Conservation (phyloP, 2,329 filamentous ascomycete genomes). For the Teratosphaeria destructans region DNA sequence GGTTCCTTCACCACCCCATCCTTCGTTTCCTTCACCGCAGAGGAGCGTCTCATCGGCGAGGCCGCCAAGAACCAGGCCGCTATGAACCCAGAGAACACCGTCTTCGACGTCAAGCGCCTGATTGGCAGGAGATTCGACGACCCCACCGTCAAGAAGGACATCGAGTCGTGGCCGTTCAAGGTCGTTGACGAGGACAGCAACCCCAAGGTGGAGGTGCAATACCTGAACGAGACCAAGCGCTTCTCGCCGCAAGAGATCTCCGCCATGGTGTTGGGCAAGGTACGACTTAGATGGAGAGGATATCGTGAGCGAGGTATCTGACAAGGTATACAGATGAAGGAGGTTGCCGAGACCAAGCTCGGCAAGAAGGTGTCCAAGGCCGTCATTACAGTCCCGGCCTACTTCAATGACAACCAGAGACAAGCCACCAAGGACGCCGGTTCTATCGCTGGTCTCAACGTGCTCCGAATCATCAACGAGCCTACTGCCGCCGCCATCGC, state of each 20-base stretch:
- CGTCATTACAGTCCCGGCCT: slow-evolving; percentile 95
- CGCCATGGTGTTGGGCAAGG: slow-evolving; percentile 97
- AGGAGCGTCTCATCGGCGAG: slow-evolving; percentile 98
- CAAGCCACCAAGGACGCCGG: slow-evolving; percentile 99
- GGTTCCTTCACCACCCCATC: slow-evolving; percentile 98
- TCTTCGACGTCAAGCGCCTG: slow-evolving; percentile 98
- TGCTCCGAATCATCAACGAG: slow-evolving; percentile 99
- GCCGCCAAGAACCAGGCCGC: slow-evolving; percentile 99
- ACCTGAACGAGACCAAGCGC: slow-evolving; percentile 85
- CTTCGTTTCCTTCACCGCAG: slow-evolving; percentile 97
- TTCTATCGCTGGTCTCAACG: slow-evolving; percentile 93
- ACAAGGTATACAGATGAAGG: slow-evolving; percentile 68
- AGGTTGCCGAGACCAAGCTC: slow-evolving; percentile 95
- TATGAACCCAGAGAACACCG: slow-evolving; percentile 96
- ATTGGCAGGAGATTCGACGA: slow-evolving; percentile 95
- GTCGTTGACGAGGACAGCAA: slow-evolving; percentile 79
- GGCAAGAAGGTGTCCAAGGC: slow-evolving; percentile 99
- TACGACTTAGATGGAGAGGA: slow-evolving; percentile 32
- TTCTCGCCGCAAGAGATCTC: slow-evolving; percentile 99
- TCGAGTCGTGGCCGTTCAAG: slow-evolving; percentile 99
- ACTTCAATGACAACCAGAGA: slow-evolving; percentile 99
- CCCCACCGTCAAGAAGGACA: slow-evolving; percentile 95
- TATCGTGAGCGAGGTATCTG: slow-evolving; percentile 1
- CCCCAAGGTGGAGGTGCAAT: slow-evolving; percentile 90
- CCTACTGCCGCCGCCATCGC: slow-evolving; percentile 96